Evolutionary conservation across 176 grass and related monocot genomes (phyloP).

Genomic region (bread wheat (Triticum aestivum)): IWGSC_CS_RefSeq_v2.1 NC_057800.1:525920005-525920504

Average conservation of each 20-base stretch:
- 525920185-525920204: not conserved
- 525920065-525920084: not conserved
- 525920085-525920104: not conserved
- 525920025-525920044: not conserved
- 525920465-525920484: constrained; percentile 66
- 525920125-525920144: not conserved
- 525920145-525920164: not conserved
- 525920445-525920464: constrained; percentile 25
- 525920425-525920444: constrained; percentile 3
- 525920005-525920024: not conserved
- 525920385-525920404: not conserved
- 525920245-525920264: not conserved
- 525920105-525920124: not conserved
- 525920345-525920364: not conserved
- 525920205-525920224: not conserved
- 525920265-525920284: not conserved
- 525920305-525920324: not conserved
- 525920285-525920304: not conserved
- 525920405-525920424: not conserved
- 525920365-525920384: not conserved
- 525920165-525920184: not conserved
- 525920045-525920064: not conserved
- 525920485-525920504: constrained; percentile 79
- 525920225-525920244: not conserved
- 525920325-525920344: not conserved